phyloP scores from a whole-genome alignment of 2,329 filamentous ascomycete species.

The Aspergillus novoparasiticus region DNA sequence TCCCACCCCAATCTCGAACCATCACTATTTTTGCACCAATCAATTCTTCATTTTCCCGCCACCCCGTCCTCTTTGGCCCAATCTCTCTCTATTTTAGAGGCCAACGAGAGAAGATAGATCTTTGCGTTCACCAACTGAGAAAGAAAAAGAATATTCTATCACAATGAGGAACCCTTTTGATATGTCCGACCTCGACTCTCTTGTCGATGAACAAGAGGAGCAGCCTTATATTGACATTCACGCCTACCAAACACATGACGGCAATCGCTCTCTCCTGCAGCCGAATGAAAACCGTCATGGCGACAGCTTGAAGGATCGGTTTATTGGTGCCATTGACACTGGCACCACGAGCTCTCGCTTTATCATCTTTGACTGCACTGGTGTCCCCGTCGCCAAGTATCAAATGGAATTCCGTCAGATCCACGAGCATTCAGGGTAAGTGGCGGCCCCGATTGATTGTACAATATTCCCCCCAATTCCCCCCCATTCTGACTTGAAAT shows the following conservation, averaged over 20 bases:
- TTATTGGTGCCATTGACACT: conserved; percentile 86
- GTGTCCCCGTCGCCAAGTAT: conserved; percentile 77
- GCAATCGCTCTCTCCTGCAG: conserved; percentile 38
- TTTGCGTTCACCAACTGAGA: not conserved
- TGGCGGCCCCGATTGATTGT: conserved; percentile 20
- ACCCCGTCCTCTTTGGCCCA: not conserved
- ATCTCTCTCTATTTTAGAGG: conserved; percentile 5
- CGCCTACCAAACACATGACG: conserved; percentile 35
- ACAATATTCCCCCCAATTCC: not conserved
- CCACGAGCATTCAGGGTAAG: conserved; percentile 82
- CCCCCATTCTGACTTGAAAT: not conserved
- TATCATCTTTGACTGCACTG: conserved; percentile 81
- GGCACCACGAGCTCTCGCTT: conserved; percentile 89
- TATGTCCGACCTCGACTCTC: conserved; percentile 28
- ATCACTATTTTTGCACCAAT: conserved; percentile 4
- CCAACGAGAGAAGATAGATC: conserved; percentile 5
- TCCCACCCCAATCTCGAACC: conserved; percentile 5
- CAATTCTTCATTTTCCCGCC: conserved; percentile 9
- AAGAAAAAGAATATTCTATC: not conserved
- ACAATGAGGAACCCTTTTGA: conserved; percentile 37
- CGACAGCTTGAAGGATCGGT: conserved; percentile 48
- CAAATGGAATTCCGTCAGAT: conserved; percentile 85
- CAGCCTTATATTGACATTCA: conserved; percentile 26
- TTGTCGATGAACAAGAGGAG: conserved; percentile 25
- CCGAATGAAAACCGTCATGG: conserved; percentile 34